A percentile compares a stretch with the other conserved stretches of the same genome.
Conservation (phyloP, 2,329 filamentous ascomycete genomes). For the Peltaster fructicola region DNA sequence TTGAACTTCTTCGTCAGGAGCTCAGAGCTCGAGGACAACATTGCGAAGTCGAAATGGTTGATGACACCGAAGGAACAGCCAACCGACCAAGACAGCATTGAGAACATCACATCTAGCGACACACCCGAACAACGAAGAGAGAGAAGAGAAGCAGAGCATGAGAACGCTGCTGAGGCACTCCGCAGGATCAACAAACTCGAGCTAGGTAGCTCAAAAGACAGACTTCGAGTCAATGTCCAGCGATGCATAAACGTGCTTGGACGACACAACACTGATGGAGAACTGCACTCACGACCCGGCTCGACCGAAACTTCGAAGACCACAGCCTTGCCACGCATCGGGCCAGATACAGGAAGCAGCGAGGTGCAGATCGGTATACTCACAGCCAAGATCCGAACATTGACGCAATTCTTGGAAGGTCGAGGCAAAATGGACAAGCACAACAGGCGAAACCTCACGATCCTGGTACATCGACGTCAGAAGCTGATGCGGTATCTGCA, state of each 20-base stretch:
- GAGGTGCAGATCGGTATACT: conserved; percentile 97
- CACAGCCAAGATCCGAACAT: conserved; percentile 75
- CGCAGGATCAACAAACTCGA: conserved; percentile 59
- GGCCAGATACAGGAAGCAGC: conserved; percentile 81
- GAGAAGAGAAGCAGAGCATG: conserved; percentile 18
- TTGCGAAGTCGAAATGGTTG: conserved; percentile 50
- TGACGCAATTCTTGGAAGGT: conserved; percentile 53
- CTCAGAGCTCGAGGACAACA: conserved; percentile 46
- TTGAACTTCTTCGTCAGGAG: conserved; percentile 64
- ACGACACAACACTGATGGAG: conserved; percentile 67
- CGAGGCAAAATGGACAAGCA: conserved; percentile 73
- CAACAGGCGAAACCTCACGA: conserved; percentile 76
- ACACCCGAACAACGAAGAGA: conserved; percentile 27
- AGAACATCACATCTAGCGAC: conserved; percentile 19
- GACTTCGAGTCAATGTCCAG: conserved; percentile 63
- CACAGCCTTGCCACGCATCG: conserved; percentile 44
- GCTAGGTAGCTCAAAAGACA: conserved; percentile 63
- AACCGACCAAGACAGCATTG: no score
- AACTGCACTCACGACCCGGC: conserved; percentile 42
- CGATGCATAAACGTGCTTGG: conserved; percentile 79
- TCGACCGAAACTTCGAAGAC: no score
- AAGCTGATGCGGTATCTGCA: conserved; percentile 77
- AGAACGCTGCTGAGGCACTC: conserved; percentile 57
- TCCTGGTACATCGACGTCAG: conserved; percentile 77
- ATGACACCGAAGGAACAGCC: conserved; percentile 36